Percentiles rank a stretch among this genome's conserved stretches.
phyloP scores from a whole-genome alignment of 2,329 filamentous ascomycete species.

The Hypoxylon sp. region DNA sequence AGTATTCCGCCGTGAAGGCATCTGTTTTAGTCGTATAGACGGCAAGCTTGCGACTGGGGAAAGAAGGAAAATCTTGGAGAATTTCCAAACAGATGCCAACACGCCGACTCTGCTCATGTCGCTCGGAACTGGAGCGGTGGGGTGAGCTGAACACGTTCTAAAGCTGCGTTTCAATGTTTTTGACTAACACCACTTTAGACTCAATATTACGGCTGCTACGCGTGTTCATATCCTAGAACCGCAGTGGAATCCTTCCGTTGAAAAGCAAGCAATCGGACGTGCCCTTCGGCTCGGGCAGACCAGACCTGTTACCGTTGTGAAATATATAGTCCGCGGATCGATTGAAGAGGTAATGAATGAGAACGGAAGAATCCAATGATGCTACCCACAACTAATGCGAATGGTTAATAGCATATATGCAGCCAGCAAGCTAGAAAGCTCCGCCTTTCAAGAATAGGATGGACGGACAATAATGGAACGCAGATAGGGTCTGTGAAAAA shows the following conservation, averaged over 20 bases:
- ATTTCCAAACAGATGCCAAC: background rate
- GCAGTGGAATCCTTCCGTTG: background rate
- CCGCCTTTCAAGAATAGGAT: no score
- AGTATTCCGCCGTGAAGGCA: background rate
- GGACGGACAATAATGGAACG: no score
- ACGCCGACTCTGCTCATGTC: no score
- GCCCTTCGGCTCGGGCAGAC: background rate
- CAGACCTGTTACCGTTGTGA: background rate
- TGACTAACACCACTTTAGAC: background rate
- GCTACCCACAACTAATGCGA: no score
- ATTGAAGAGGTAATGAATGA: background rate
- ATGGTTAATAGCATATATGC: no score
- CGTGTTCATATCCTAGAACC: background rate
- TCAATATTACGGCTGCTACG: background rate
- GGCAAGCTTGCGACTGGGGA: background rate
- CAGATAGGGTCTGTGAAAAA: no score
- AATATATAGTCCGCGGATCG: slow-evolving; percentile 1
- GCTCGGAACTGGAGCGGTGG: background rate
- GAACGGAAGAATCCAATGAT: no score
- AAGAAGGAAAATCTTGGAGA: background rate
- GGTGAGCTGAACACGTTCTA: background rate
- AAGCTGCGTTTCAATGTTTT: no score
- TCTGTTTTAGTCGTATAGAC: background rate
- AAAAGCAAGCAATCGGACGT: background rate
- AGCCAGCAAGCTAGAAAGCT: no score